Percentiles rank a stretch among this genome's conserved stretches.
phyloP scores from a whole-genome alignment of 306 rosid genomes.

The Vigna radiata region DNA sequence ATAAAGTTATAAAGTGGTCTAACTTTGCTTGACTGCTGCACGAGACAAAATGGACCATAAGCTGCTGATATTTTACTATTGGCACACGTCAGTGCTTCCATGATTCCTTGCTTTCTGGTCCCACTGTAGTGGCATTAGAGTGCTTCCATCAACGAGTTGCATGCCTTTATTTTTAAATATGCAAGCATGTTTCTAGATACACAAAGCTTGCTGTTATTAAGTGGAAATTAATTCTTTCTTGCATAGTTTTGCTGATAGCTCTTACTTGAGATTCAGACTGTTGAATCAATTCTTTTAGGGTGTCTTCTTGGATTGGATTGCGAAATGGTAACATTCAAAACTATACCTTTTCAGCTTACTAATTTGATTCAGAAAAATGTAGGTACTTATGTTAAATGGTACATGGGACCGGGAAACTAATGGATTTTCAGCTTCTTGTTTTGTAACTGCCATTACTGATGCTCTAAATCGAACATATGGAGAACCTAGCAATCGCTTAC shows the following conservation, averaged over 20 bases:
- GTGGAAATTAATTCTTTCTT: conserved; percentile 32
- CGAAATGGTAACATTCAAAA: conserved; percentile 19
- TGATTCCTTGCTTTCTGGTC: background rate
- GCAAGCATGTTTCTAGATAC: conserved; percentile 31
- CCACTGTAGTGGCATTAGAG: conserved; percentile 10
- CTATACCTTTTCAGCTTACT: conserved; percentile 29
- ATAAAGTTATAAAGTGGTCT: conserved; percentile 9
- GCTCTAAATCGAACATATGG: conserved; percentile 91
- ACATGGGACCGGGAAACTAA: conserved; percentile 81
- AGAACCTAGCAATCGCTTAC: conserved; percentile 61
- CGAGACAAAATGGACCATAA: conserved; percentile 34
- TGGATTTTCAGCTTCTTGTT: conserved; percentile 83
- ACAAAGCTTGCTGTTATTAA: conserved; percentile 21
- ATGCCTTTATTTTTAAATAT: conserved; percentile 26
- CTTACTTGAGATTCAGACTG: conserved; percentile 22
- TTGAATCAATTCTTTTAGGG: conserved; percentile 24
- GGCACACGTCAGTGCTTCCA: conserved; percentile 6
- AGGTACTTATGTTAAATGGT: conserved; percentile 88
- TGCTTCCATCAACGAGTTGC: conserved; percentile 12
- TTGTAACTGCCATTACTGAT: conserved; percentile 83
- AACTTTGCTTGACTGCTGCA: conserved; percentile 25
- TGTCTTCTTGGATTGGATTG: conserved; percentile 29
- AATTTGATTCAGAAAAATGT: conserved; percentile 19
- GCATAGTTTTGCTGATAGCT: conserved; percentile 15
- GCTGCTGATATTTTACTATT: conserved; percentile 36